phyloP scores from a whole-genome alignment of 768 basidiomycete species.

The Megacollybia marginata region DNA sequence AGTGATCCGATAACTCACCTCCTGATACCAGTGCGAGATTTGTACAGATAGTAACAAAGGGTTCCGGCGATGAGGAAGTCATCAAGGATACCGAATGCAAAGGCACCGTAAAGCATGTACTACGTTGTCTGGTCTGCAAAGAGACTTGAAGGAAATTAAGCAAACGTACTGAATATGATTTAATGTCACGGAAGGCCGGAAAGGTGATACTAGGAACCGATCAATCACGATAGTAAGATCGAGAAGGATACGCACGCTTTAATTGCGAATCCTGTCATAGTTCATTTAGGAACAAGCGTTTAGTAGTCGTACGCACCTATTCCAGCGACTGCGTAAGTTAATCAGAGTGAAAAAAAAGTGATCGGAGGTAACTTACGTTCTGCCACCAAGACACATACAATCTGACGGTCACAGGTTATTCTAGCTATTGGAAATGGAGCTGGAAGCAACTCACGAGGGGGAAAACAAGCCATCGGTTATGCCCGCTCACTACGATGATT shows the following conservation, averaged over 20 bases:
- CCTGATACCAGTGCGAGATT: not conserved
- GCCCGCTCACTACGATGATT: not conserved
- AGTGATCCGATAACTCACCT: not conserved
- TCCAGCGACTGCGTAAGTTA: not conserved
- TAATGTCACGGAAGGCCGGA: not conserved
- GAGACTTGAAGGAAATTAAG: too few relatives aligned
- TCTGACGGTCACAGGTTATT: not conserved
- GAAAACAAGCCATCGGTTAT: not conserved
- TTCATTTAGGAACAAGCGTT: not conserved
- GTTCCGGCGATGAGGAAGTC: not conserved
- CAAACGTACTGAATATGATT: too few relatives aligned
- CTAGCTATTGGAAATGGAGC: too few relatives aligned
- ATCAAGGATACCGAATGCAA: not conserved
- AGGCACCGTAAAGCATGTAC: not conserved
- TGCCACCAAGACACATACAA: not conserved
- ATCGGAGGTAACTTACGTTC: not conserved
- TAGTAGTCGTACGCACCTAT: not conserved
- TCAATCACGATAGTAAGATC: too few relatives aligned
- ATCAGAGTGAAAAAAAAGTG: too few relatives aligned
- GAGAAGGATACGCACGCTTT: not conserved
- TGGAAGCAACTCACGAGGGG: not conserved
- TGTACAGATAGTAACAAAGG: not conserved
- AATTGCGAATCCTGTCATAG: not conserved
- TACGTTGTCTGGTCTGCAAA: not conserved
- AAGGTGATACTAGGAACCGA: not conserved